Evolutionary conservation across 805 yeast genomes (phyloP).

Genomic region (Zygotorulaspora sp.): DNA sequence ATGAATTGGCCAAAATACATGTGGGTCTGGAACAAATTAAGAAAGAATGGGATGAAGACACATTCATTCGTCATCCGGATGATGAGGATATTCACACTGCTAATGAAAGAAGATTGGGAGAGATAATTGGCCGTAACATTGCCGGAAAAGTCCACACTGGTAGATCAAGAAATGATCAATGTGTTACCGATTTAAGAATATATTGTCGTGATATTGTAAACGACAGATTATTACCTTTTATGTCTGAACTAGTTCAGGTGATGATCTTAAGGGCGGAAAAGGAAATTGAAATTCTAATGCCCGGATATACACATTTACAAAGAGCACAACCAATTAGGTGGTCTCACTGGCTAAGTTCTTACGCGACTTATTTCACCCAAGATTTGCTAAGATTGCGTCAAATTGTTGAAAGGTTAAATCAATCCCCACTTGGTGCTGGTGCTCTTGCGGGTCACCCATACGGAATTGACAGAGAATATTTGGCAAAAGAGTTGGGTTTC

Average conservation of each 20-base stretch:
- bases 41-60: conserved; percentile 83
- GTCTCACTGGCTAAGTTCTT: conserved; percentile 95
- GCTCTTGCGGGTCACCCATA: conserved; percentile 99
- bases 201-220: conserved; percentile 75
- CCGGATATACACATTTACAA: conserved; percentile 97
- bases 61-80: conserved; percentile 32
- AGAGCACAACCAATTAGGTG: conserved; percentile 99
- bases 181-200: conserved; percentile 97
- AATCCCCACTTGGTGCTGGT: conserved; percentile 92
- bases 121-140: conserved; percentile 85
- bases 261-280: conserved; percentile 70
- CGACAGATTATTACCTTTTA: conserved; percentile 50
- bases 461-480: conserved; percentile 92
- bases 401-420: conserved; percentile 75
- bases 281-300: conserved; percentile 93
- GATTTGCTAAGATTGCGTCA: conserved; percentile 83
- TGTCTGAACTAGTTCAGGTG: conserved; percentile 60
- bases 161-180: conserved; percentile 96
- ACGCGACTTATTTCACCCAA: conserved; percentile 90
- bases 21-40: conserved; percentile 68
- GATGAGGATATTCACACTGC: conserved; percentile 99
- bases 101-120: conserved; percentile 95
- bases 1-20: conserved; percentile 79
- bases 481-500: conserved; percentile 79
- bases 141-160: conserved; percentile 99